Conservation (phyloP, 2,329 filamentous ascomycete genomes). For the Mycosphaerelloides madeirae region DNA sequence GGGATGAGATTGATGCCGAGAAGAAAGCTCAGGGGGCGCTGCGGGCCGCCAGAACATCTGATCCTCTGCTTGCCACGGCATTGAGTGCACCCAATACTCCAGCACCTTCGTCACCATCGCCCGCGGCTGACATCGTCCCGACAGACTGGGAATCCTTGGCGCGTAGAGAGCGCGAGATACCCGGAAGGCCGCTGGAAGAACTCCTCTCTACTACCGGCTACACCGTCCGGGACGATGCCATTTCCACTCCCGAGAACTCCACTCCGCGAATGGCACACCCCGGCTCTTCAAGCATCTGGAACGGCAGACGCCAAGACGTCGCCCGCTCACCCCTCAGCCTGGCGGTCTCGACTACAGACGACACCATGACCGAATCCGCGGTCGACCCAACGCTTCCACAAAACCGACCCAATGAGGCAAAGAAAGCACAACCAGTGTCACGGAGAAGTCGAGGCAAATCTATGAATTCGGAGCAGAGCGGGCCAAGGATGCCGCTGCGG, state of each 20-base stretch:
- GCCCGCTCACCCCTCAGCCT: constrained; percentile 11
- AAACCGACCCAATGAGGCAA: constrained; percentile 13
- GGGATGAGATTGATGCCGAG: constrained; percentile 39
- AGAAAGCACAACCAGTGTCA: background rate
- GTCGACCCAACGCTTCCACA: constrained; percentile 24
- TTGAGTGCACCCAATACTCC: background rate
- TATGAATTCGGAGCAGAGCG: too few relatives aligned
- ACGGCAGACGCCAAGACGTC: constrained; percentile 3
- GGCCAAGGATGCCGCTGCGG: too few relatives aligned
- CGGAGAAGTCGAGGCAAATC: background rate
- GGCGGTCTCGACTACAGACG: background rate
- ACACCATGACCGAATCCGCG: background rate
- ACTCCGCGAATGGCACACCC: constrained; percentile 3
- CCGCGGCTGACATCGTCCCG: constrained; percentile 21
- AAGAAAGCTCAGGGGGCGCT: constrained; percentile 8
- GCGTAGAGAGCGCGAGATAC: constrained; percentile 29
- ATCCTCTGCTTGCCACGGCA: constrained; percentile 27
- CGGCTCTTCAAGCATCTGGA: constrained; percentile 9
- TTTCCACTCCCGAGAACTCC: background rate
- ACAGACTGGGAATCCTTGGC: constrained; percentile 29
- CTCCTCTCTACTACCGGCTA: constrained; percentile 43
- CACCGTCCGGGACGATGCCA: constrained; percentile 17
- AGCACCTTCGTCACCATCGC: background rate
- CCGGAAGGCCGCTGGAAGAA: constrained; percentile 39
- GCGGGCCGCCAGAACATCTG: background rate